A percentile compares a stretch with the other conserved stretches of the same genome.
Conservation (phyloP, 2,329 filamentous ascomycete genomes). For the Scedosporium boydii region DNA sequence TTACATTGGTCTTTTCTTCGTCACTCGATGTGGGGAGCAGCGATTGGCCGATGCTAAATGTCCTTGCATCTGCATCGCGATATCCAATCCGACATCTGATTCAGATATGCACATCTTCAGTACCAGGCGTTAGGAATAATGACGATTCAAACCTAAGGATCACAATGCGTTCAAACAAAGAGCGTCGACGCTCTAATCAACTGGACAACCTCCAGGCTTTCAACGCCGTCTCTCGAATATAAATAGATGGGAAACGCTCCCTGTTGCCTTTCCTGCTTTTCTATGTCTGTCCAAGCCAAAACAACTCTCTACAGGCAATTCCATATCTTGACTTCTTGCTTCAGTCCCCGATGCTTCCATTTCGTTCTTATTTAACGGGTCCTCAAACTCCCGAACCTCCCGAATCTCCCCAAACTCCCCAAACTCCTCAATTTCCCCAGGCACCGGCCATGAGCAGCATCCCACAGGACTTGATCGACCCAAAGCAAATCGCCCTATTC, state of each 20-base stretch:
- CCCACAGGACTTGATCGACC: not conserved
- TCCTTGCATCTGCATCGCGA: not conserved
- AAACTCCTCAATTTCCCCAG: not conserved
- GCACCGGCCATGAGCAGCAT: not conserved
- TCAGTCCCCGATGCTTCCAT: not conserved
- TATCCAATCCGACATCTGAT: not conserved
- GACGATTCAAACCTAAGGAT: not conserved
- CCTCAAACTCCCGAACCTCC: not conserved
- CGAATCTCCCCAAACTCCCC: not conserved
- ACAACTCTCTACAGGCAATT: not conserved
- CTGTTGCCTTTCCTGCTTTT: not conserved
- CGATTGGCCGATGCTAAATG: not conserved
- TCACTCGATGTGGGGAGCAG: not conserved
- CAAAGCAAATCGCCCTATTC: not conserved
- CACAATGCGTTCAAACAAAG: not conserved
- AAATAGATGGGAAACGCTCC: not conserved
- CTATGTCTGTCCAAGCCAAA: not conserved
- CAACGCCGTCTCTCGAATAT: too few species aligned
- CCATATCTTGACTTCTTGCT: not conserved
- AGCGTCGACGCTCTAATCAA: not conserved
- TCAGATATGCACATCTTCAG: too few species aligned
- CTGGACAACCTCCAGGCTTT: too few species aligned
- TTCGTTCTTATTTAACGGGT: not conserved
- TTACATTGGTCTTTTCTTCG: not conserved
- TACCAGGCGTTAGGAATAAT: not conserved